Conservation (phyloP, 2,329 filamentous ascomycete species). For the Fusarium sp. region DNA sequence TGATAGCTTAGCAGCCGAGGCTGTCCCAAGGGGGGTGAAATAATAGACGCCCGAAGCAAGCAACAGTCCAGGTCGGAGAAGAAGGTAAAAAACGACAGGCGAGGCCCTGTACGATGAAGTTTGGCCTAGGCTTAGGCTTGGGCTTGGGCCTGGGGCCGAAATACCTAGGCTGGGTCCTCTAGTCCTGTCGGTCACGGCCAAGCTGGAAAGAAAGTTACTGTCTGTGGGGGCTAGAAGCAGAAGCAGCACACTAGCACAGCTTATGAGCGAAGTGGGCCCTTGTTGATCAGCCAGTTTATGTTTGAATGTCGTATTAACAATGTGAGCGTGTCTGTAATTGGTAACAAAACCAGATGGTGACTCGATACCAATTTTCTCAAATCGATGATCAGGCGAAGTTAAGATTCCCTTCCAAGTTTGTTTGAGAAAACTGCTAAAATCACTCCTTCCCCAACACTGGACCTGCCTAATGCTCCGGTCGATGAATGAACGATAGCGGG, state of each 20-base stretch:
- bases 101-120: constrained; percentile 47
- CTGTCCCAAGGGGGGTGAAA: constrained; percentile 25
- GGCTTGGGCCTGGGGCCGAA: constrained; percentile 43
- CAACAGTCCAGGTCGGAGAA: constrained; percentile 23
- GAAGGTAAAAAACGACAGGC: constrained; percentile 38
- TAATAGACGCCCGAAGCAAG: constrained; percentile 31
- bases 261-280: constrained; percentile 31
- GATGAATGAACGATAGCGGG: constrained; percentile 36
- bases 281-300: constrained; percentile 34
- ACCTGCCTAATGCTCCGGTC: constrained; percentile 6
- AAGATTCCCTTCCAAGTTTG: background rate
- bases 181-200: background rate
- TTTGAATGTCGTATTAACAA: constrained; percentile 1
- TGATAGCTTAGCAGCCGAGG: constrained; percentile 36
- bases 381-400: background rate
- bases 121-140: constrained; percentile 42
- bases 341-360: background rate
- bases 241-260: constrained; percentile 21
- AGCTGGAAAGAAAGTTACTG: constrained; percentile 12
- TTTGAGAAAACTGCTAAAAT: background rate
- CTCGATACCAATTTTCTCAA: background rate
- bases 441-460: constrained; percentile 3
- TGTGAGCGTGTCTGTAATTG: background rate
- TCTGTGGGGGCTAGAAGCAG: constrained; percentile 21
- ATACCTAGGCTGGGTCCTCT: constrained; percentile 41